Evolutionary conservation across 257 asterid species (phyloP), one percentile per base, ranked within the genome.

Genomic region (Gentiana straminea): DNA sequence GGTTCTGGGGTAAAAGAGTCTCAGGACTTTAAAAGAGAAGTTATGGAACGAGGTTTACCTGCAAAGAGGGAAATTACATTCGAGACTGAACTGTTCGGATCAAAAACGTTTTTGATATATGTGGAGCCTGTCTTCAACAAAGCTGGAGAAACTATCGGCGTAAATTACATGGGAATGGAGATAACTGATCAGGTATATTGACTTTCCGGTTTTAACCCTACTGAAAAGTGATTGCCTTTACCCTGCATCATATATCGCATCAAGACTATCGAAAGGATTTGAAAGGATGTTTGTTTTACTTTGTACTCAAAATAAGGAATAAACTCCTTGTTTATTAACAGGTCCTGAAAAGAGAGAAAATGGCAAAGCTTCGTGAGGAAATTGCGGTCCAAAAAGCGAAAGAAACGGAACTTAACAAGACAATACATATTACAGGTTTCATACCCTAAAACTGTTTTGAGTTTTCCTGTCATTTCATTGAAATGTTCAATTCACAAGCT

Each of bases 91-190:
- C 79, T 89, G 8, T 89, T 89, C 58, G 97, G 97, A 13, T 73
- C 81, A 11, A 89, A 89, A 55, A 85, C 95, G 11, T 89, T 89
- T 65, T 64, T 89, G 64, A 89, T 89, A 32, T 85, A 83, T 32
- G 94, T 78, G 4, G 95, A 89, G 46, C 97, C 94, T 49, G 97
- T 89, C 66, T 89, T 89, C 79, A 85, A 88, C 77, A 89, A 85
- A 73, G 69, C 86, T 2, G 94, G 95, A 44, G 95, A 85, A 62
- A 83, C 86, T 3, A 81, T 89, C 44, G 95, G 95, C 49, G 91
- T 89, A 8, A 89, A 85, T 69, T 89, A 89, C 67, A 89, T 85
- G 97, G 97, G 97, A 50, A 89, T 85, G 95, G 97, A 89, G 63
- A 81, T 89, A 43, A 89, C 95, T 36, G 97, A 89, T 70, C 95